Percentiles rank a stretch among this genome's conserved stretches.
Conservation (phyloP, 495 filamentous ascomycete species). For the Lasiosphaeria hispida region DNA sequence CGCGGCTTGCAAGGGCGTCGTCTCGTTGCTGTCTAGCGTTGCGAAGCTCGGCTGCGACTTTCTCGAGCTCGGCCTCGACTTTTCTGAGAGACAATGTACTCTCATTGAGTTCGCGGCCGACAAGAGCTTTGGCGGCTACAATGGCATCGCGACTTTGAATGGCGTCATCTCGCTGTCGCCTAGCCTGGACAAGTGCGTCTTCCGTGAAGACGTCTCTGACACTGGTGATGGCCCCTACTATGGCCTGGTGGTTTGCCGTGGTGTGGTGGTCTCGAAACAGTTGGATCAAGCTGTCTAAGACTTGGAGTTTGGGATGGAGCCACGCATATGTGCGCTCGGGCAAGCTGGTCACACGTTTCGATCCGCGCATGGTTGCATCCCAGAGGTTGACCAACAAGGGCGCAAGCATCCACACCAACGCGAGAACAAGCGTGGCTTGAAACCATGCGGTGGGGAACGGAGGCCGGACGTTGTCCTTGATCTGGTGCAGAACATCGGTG, state of each 20-base stretch:
- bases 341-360: not conserved
- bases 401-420: slow-evolving; percentile 6
- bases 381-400: slow-evolving; percentile 8
- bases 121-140: not conserved
- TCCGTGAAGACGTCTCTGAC: not conserved
- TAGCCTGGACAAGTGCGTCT: not conserved
- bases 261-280: not conserved
- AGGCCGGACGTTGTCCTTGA: slow-evolving; percentile 5
- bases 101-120: too few relatives aligned
- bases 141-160: slow-evolving; percentile 2
- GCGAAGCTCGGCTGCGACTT: too few relatives aligned
- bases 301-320: not conserved
- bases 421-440: slow-evolving; percentile 6
- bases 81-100: too few relatives aligned
- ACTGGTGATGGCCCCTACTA: not conserved
- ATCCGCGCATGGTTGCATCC: slow-evolving; percentile 1
- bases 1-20: too few relatives aligned
- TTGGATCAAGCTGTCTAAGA: not conserved
- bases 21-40: too few relatives aligned
- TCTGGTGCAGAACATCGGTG: slow-evolving; percentile 7
- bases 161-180: slow-evolving; percentile 2
- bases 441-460: slow-evolving; percentile 6
- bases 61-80: too few relatives aligned
- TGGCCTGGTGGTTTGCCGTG: not conserved
- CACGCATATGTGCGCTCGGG: not conserved